Conservation (phyloP, 2,329 filamentous ascomycete species). For the Pseudogymnoascus pannorum region DNA sequence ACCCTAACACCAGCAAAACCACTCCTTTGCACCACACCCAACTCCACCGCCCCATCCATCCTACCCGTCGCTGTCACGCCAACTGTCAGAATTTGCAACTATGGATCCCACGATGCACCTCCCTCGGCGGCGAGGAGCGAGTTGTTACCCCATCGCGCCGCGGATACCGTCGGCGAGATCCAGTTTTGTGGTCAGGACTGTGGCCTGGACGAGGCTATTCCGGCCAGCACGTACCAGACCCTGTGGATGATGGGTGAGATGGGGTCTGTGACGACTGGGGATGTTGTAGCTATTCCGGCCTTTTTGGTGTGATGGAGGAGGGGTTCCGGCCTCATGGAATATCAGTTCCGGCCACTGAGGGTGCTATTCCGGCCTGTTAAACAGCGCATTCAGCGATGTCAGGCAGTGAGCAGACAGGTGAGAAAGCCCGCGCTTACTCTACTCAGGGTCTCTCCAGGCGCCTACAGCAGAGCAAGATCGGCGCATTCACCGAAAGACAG, state of each 20-base stretch:
- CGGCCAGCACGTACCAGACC: neutral
- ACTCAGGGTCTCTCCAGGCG: neutral
- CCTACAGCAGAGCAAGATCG: neutral
- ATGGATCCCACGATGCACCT: neutral
- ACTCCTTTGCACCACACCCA: too few relatives aligned
- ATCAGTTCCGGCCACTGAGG: neutral
- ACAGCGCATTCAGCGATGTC: neutral
- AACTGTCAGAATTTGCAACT: slow-evolving; percentile 3
- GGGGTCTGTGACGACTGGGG: neutral
- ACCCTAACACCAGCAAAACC: neutral
- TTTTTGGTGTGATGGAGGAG: neutral
- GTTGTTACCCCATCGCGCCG: slow-evolving; percentile 5
- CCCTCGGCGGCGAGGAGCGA: neutral
- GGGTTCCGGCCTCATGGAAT: neutral
- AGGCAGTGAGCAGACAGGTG: neutral
- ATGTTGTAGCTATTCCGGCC: neutral
- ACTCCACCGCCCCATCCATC: neutral
- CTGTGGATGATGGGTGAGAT: neutral
- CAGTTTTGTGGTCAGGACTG: neutral
- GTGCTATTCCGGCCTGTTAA: neutral
- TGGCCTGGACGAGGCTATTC: neutral
- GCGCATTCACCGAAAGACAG: neutral
- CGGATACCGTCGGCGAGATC: slow-evolving; percentile 3
- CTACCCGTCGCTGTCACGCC: slow-evolving; percentile 2
- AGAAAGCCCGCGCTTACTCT: neutral